phyloP scores from a whole-genome alignment of 2,329 filamentous ascomycete genomes.

The Alternaria arbusti region DNA sequence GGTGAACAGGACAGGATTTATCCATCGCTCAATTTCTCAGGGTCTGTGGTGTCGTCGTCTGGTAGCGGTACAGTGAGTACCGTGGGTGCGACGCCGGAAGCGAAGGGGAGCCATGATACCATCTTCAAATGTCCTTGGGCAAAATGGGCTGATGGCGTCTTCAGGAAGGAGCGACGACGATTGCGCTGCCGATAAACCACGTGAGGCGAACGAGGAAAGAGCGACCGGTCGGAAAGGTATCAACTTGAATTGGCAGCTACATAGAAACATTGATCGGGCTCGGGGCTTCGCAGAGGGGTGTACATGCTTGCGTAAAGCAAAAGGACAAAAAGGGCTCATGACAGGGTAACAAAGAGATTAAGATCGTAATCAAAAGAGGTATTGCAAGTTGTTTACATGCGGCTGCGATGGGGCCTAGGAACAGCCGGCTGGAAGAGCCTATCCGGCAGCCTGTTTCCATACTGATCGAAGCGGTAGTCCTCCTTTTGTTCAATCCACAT shows the following conservation, averaged over 20 bases:
- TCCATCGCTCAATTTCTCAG: background rate
- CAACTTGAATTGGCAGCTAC: constrained; percentile 18
- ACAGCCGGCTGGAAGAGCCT: constrained; percentile 32
- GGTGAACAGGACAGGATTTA: background rate
- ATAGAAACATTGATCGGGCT: constrained; percentile 10
- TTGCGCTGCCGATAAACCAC: background rate
- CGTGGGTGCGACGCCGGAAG: background rate
- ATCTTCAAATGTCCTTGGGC: background rate
- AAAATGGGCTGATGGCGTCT: background rate
- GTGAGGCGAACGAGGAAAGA: background rate
- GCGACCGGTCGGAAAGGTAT: constrained; percentile 3
- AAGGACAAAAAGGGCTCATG: constrained; percentile 13
- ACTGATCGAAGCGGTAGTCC: constrained; percentile 44
- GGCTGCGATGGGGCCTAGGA: constrained; percentile 33
- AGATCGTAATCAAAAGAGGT: constrained; percentile 9
- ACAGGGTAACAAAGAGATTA: constrained; percentile 9
- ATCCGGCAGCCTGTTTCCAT: constrained; percentile 45
- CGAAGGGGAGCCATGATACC: background rate
- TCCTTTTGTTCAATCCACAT: constrained; percentile 48
- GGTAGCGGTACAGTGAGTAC: constrained; percentile 6
- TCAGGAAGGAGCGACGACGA: background rate
- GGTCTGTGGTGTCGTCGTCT: background rate
- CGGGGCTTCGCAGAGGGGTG: background rate
- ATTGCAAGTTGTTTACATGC: constrained; percentile 28
- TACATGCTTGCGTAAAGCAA: constrained; percentile 8